Percentiles rank a stretch among this genome's conserved stretches.
Evolutionary conservation across 2,329 filamentous ascomycete species (phyloP).

Genomic region (Sporothrix dimorphospora): DNA sequence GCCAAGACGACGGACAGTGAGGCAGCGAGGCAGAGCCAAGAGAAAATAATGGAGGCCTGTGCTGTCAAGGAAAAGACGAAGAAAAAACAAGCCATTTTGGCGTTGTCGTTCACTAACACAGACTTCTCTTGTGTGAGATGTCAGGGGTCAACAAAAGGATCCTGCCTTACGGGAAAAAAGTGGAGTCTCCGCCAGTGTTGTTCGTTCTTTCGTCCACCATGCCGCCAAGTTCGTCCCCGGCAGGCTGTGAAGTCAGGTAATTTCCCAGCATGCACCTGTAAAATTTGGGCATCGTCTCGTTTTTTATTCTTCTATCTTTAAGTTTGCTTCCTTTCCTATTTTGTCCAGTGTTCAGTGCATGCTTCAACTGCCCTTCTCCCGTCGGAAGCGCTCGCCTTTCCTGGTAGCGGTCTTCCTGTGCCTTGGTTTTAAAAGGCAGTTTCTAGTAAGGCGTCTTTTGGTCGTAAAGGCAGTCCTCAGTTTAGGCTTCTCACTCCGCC

Average conservation of each 20-base stretch:
- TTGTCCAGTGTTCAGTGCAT: too few relatives aligned
- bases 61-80: background rate
- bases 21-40: slow-evolving; percentile 15
- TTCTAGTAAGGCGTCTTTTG: background rate
- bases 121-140: background rate
- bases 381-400: background rate
- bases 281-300: background rate
- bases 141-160: background rate
- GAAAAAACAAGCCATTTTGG: background rate
- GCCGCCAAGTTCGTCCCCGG: slow-evolving; percentile 4
- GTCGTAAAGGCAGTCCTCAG: background rate
- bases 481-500: slow-evolving; percentile 6
- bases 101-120: background rate
- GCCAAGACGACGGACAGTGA: slow-evolving; percentile 15
- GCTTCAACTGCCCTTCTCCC: background rate
- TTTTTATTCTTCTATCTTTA: background rate
- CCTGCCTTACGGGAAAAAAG: background rate
- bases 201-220: background rate
- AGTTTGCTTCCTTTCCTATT: background rate
- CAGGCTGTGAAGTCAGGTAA: background rate
- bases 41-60: background rate
- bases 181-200: background rate
- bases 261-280: slow-evolving; percentile 5
- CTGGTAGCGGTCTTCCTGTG: background rate
- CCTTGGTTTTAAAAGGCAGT: background rate